A percentile compares a stretch with the other conserved stretches of the same genome.
phyloP scores from a whole-genome alignment of 306 rosid genomes.

The Trifolium dubium region DNA sequence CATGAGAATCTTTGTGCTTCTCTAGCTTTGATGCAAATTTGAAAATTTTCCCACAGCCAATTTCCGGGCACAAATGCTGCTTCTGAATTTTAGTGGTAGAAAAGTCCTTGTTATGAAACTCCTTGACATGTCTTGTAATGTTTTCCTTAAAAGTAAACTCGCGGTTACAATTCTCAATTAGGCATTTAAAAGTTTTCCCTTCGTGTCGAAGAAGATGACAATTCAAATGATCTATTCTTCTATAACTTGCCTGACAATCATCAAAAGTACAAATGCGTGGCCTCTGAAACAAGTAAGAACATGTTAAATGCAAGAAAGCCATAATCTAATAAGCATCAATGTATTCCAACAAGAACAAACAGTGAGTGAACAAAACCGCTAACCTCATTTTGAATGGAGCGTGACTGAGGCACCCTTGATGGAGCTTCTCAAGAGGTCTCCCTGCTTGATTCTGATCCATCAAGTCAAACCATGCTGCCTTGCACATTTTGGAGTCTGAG shows the following conservation, averaged over 20 bases:
- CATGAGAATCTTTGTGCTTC: conserved; percentile 78
- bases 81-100: conserved; percentile 40
- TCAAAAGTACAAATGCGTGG: conserved; percentile 58
- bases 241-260: conserved; percentile 68
- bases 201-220: conserved; percentile 74
- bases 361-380: conserved; percentile 46
- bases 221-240: conserved; percentile 90
- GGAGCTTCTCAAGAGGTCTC: conserved; percentile 99
- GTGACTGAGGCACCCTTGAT: conserved; percentile 84
- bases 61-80: conserved; percentile 62
- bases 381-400: conserved; percentile 59
- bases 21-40: conserved; percentile 58
- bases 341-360: neutral
- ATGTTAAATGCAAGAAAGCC: neutral
- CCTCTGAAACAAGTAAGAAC: conserved; percentile 57
- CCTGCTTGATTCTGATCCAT: conserved; percentile 92
- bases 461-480: conserved; percentile 67
- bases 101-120: conserved; percentile 47
- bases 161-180: conserved; percentile 59
- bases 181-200: conserved; percentile 69
- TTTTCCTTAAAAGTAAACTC: conserved; percentile 58
- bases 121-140: conserved; percentile 60
- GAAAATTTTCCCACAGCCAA: conserved; percentile 77
- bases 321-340: neutral
- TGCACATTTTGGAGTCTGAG: conserved; percentile 89